These are phyloP conservation scores for Rhizopus arrhizus DNA, from an alignment of 371 early-diverging fungal species.

Conservation along the genomic window DNA sequence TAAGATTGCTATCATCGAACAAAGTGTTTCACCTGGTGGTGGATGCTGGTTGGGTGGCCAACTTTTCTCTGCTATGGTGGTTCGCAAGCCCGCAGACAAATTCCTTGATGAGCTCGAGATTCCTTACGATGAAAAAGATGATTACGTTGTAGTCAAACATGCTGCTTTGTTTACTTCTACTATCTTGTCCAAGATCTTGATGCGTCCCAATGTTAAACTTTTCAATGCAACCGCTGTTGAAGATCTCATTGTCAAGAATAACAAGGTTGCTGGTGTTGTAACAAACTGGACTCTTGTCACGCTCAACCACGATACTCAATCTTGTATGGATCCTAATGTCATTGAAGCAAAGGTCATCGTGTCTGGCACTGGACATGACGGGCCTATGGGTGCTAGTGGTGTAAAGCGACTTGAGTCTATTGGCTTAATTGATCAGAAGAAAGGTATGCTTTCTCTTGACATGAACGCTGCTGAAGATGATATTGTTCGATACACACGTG, in stretches of 20 bases:
- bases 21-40: constrained; percentile 69
- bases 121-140: constrained; percentile 74
- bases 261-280: constrained; percentile 62
- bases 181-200: constrained; percentile 67
- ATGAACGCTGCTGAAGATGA: constrained; percentile 77
- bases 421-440: constrained; percentile 59
- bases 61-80: constrained; percentile 69
- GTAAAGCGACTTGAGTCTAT: constrained; percentile 72
- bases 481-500: constrained; percentile 69
- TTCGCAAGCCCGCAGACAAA: constrained; percentile 73
- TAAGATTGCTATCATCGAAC: constrained; percentile 70
- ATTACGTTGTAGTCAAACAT: constrained; percentile 75
- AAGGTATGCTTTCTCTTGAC: constrained; percentile 73
- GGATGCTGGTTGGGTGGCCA: constrained; percentile 83
- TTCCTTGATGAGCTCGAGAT: constrained; percentile 67
- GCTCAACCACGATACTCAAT: constrained; percentile 68
- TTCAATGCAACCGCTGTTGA: constrained; percentile 81
- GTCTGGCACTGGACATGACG: constrained; percentile 76
- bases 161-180: constrained; percentile 80
- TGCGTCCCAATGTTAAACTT: constrained; percentile 71
- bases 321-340: constrained; percentile 80
- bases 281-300: constrained; percentile 82
- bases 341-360: constrained; percentile 72
- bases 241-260: constrained; percentile 70
- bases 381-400: constrained; percentile 74